A percentile compares a stretch with the other conserved stretches of the same genome.
Evolutionary conservation across 768 basidiomycete genomes (phyloP).

Genomic region (Psilocybe sp.): DNA sequence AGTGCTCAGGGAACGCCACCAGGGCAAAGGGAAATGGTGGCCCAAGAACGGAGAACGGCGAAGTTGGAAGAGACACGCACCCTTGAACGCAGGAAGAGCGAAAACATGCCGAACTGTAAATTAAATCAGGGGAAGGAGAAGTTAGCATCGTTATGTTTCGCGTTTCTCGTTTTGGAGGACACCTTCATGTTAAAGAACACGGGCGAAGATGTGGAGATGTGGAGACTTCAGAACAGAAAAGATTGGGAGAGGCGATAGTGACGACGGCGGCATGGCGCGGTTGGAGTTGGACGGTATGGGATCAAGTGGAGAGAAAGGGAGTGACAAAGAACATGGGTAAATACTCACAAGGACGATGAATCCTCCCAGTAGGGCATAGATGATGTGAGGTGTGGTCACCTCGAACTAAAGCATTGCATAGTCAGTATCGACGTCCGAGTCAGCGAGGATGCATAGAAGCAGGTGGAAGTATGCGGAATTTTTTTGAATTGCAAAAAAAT

Average conservation of each 20-base stretch:
- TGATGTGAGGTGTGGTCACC: slow-evolving; percentile 68
- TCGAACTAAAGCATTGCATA: slow-evolving; percentile 41
- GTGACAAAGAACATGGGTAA: too few species aligned
- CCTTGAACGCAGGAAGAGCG: slow-evolving; percentile 85
- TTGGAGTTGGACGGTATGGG: not conserved
- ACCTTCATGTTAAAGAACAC: not conserved
- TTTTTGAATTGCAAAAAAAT: too few species aligned
- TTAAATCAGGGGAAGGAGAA: not conserved
- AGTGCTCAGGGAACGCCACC: too few species aligned
- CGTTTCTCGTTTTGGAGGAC: not conserved
- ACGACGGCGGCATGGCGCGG: not conserved
- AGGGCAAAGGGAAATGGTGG: slow-evolving; percentile 1
- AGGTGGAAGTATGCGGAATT: not conserved
- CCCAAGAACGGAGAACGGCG: slow-evolving; percentile 1
- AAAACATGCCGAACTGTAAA: slow-evolving; percentile 89
- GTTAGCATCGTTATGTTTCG: too few species aligned
- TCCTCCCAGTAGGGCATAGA: slow-evolving; percentile 76
- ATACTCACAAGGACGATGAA: slow-evolving; percentile 73
- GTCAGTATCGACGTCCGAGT: slow-evolving; percentile 11
- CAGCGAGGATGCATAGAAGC: not conserved
- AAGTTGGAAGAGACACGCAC: slow-evolving; percentile 31
- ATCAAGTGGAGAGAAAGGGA: not conserved
- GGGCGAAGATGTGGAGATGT: not conserved
- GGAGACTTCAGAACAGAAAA: too few species aligned
- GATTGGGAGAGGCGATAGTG: too few species aligned